Evolutionary conservation across 305 asterid species (phyloP).

Genomic region (Solanum chacoense): DNA sequence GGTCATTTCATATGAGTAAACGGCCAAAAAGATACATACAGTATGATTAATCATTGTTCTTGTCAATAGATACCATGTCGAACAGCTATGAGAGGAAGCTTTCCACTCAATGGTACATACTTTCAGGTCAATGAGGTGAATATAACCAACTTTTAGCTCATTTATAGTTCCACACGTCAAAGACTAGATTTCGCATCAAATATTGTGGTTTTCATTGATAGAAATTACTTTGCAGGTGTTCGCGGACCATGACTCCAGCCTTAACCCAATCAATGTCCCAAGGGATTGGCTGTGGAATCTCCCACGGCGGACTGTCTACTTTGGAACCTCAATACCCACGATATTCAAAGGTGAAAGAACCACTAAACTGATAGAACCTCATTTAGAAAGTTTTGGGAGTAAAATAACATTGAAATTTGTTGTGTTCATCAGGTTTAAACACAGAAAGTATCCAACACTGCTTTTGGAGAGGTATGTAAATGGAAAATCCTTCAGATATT

Average conservation of each 20-base stretch:
- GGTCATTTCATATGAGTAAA: not conserved
- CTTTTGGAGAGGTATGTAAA: constrained; percentile 85
- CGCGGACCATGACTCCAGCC: constrained; percentile 89
- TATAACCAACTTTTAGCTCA: not conserved
- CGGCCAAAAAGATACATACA: not conserved
- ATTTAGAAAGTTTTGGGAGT: not conserved
- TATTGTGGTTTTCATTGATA: not conserved
- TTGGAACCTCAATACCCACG: constrained; percentile 90
- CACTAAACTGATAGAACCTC: constrained; percentile 4
- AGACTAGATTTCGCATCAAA: not conserved
- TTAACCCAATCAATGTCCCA: constrained; percentile 69
- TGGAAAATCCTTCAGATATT: not conserved
- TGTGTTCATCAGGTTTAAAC: constrained; percentile 50
- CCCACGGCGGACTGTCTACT: constrained; percentile 77
- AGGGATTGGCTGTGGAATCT: constrained; percentile 85
- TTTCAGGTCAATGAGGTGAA: constrained; percentile 95
- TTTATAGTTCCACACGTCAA: not conserved
- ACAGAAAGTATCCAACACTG: constrained; percentile 76
- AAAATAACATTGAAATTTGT: constrained; percentile 4
- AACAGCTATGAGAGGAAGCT: constrained; percentile 99
- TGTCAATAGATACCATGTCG: constrained; percentile 83
- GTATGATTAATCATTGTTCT: not conserved
- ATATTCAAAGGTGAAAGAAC: constrained; percentile 68
- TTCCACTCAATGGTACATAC: constrained; percentile 94
- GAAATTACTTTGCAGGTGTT: constrained; percentile 48